A percentile compares a stretch with the other conserved stretches of the same genome.
These are phyloP conservation scores for Blastobotrys parvus DNA, from an alignment of 805 yeast genomes.

Conservation along the genomic window DNA sequence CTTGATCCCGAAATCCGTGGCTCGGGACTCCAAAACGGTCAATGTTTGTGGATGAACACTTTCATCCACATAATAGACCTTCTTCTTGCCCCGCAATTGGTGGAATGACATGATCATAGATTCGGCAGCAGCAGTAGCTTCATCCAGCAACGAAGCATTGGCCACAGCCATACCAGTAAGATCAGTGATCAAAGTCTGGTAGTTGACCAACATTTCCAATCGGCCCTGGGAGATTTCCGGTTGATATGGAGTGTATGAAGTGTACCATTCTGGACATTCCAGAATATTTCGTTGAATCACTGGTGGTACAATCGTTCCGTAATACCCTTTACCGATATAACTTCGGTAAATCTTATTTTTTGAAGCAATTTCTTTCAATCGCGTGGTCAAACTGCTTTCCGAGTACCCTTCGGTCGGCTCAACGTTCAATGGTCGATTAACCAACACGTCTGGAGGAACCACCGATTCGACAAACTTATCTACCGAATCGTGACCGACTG, in stretches of 20 bases:
- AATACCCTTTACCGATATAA: conserved; percentile 90
- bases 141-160: conserved; percentile 90
- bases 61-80: conserved; percentile 61
- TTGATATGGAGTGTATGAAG: conserved; percentile 97
- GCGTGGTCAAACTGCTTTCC: conserved; percentile 70
- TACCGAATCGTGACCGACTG: conserved; percentile 58
- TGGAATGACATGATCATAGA: conserved; percentile 84
- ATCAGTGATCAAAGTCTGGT: conserved; percentile 85
- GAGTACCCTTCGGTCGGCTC: conserved; percentile 67
- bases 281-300: conserved; percentile 87
- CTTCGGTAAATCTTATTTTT: conserved; percentile 68
- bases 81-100: conserved; percentile 56
- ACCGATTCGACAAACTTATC: conserved; percentile 63
- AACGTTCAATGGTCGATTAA: conserved; percentile 57
- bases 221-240: conserved; percentile 98
- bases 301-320: conserved; percentile 82
- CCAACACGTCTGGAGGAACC: conserved; percentile 68
- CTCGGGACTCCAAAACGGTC: conserved; percentile 71
- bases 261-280: conserved; percentile 97
- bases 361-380: conserved; percentile 58
- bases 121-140: conserved; percentile 96
- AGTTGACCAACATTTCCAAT: conserved; percentile 79
- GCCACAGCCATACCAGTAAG: conserved; percentile 93
- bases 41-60: conserved; percentile 81
- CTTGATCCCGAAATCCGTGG: conserved; percentile 62